These are phyloP conservation scores for Pterocarpus santalinus DNA, from an alignment of 306 rosid genomes.

Conservation along the genomic window DNA sequence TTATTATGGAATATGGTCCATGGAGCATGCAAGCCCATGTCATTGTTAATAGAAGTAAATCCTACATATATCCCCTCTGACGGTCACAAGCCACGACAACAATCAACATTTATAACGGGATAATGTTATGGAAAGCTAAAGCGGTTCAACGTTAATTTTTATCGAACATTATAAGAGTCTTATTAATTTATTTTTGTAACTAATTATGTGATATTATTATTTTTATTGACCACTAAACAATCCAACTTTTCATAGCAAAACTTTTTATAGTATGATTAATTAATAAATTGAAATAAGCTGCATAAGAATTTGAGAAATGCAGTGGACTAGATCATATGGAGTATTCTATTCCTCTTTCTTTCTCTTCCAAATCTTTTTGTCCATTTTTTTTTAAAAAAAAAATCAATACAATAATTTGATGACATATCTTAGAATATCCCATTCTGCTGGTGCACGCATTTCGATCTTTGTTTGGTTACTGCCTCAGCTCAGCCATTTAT, in stretches of 20 bases:
- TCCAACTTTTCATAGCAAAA: background rate
- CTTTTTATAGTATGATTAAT: too few species aligned
- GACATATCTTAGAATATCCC: background rate
- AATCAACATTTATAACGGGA: background rate
- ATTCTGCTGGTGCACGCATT: background rate
- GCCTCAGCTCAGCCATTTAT: slow-evolving; percentile 2
- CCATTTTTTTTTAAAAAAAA: too few species aligned
- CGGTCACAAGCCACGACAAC: background rate
- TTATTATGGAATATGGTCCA: background rate
- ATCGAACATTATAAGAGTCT: background rate
- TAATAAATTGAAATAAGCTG: background rate
- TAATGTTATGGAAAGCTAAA: background rate
- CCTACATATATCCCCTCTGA: background rate
- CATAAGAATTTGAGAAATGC: background rate
- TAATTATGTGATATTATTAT: too few species aligned
- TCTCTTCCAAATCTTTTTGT: background rate
- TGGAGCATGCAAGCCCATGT: background rate
- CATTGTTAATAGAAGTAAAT: background rate
- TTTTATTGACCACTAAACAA: background rate
- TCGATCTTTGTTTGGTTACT: background rate
- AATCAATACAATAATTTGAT: background rate
- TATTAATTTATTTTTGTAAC: background rate
- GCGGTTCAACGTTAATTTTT: background rate
- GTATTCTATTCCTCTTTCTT: background rate
- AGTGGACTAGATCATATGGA: background rate